Conservation (phyloP, 1,284 basidiomycete genomes). For the Apiotrichum sp. region DNA sequence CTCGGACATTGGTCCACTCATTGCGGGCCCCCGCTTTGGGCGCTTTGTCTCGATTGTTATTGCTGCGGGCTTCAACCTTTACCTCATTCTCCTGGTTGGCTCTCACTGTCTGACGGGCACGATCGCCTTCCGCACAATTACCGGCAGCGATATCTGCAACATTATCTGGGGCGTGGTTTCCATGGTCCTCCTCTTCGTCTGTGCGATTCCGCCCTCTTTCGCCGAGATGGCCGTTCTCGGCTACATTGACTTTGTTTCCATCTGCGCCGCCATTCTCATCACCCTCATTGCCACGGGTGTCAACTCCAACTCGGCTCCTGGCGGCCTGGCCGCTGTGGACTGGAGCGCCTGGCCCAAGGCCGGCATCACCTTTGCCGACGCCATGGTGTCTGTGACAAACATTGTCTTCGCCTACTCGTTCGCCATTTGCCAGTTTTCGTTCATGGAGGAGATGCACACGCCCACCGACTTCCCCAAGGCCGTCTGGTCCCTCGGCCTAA, state of each 20-base stretch:
- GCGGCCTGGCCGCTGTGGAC: slow-evolving; percentile 25
- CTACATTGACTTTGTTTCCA: slow-evolving; percentile 38
- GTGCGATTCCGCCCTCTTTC: slow-evolving; percentile 14
- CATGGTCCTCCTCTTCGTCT: slow-evolving; percentile 13
- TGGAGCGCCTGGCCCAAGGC: slow-evolving; percentile 28
- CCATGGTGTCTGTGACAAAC: slow-evolving; percentile 31
- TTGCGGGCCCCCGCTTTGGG: slow-evolving; percentile 3
- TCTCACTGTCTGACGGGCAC: slow-evolving; percentile 12
- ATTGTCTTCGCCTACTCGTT: slow-evolving; percentile 32
- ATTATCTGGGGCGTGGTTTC: slow-evolving; percentile 10
- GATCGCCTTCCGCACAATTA: slow-evolving; percentile 14
- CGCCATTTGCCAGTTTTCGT: slow-evolving; percentile 17
- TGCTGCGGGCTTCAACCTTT: slow-evolving; percentile 5
- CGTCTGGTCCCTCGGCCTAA: slow-evolving; percentile 29
- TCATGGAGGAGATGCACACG: slow-evolving; percentile 19
- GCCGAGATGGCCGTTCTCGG: slow-evolving; percentile 30
- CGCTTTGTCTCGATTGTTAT: slow-evolving; percentile 1
- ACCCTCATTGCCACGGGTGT: slow-evolving; percentile 35
- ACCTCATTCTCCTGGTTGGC: slow-evolving; percentile 13
- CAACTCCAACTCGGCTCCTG: slow-evolving; percentile 1
- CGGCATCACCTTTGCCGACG: slow-evolving; percentile 27
- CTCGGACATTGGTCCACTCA: slow-evolving; percentile 9
- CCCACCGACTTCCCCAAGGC: slow-evolving; percentile 25
- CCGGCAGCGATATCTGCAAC: slow-evolving; percentile 5
- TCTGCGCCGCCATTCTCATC: slow-evolving; percentile 26